Base-by-base conservation (phyloP, 192 early-diverging fungal species). In the Tieghemiomyces parasiticus region DNA sequence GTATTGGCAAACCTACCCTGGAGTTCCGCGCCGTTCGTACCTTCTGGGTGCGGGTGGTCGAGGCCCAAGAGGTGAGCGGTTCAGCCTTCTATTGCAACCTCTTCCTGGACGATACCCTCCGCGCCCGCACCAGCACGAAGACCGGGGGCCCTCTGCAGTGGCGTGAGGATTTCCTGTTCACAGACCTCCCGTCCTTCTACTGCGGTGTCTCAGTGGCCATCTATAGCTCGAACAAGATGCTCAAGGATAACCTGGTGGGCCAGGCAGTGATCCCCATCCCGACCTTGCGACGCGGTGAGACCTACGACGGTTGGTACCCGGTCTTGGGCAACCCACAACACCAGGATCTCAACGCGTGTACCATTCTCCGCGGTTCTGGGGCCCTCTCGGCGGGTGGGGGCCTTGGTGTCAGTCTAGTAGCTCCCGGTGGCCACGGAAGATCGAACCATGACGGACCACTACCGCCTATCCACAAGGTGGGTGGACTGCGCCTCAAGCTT, bases 231-330 rank as follows among this genome's bases (percentile, higher is more conserved):
- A 55, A 34, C 53, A 55, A 44, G 33, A 25, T 48, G 4, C 3
- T 16, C n/a, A 54, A 32, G 9, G 67, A 58, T 26, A 60, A 61
- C 20, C 28, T 71, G 25, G 49, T 71, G 53, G 73, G 73, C 2
- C 66, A 71, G 61, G 59, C 64, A 26, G 64, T 66, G 30, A 62
- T 74, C 30, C 73, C 69, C 0, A 64, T 71, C 13, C 55, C 67
- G 20, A 63, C 52, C 20, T 53, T 74, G 55, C 64, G 60, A 25
- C 70, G 63, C 22, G 66, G 60, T 13, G 47, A 44, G n/a, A 65
- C 45, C 4, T 71, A 74, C 60, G 66, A 69, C 25, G 73, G 73
- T 20, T 74, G 73, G 73, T 74, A 69, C 54, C 73, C 73, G 49
- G 35, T 74, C 3, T 46, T 61, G 13, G 46, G n/a, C n/a, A n/a